Conservation (phyloP, 2,329 filamentous ascomycete genomes). For the Alternaria novae-zelandiae region DNA sequence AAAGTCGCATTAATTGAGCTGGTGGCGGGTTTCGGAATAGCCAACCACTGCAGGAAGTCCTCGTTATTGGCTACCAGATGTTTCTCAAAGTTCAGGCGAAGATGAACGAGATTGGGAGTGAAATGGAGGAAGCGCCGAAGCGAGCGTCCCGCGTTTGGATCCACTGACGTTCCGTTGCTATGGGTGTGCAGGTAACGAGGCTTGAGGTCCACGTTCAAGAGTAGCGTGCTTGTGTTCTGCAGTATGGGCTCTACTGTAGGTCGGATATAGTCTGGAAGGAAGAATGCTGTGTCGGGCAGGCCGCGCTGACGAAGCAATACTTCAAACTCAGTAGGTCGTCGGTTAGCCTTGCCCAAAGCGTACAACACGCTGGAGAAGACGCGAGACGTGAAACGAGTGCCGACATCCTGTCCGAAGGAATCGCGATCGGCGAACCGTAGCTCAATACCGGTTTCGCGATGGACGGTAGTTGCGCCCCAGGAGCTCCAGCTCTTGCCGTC, state of each 20-base stretch:
- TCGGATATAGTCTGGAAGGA: slow-evolving; percentile 52
- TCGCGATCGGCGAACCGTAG: slow-evolving; percentile 16
- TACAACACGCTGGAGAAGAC: slow-evolving; percentile 28
- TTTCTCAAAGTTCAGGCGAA: slow-evolving; percentile 60
- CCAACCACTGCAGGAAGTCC: slow-evolving; percentile 51
- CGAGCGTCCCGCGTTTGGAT: slow-evolving; percentile 20
- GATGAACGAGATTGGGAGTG: slow-evolving; percentile 55
- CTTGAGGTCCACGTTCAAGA: slow-evolving; percentile 44
- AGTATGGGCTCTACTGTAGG: slow-evolving; percentile 53
- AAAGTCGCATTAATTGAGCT: neutral
- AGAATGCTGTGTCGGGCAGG: slow-evolving; percentile 53
- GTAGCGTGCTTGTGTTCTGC: slow-evolving; percentile 54
- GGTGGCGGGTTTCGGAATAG: neutral
- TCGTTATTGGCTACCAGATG: slow-evolving; percentile 18
- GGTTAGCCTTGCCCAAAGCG: slow-evolving; percentile 39
- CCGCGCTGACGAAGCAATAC: slow-evolving; percentile 52
- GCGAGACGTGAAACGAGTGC: slow-evolving; percentile 17
- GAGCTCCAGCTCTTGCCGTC: slow-evolving; percentile 62
- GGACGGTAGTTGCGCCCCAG: slow-evolving; percentile 58
- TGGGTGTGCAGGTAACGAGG: slow-evolving; percentile 16
- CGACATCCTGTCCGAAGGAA: slow-evolving; percentile 3
- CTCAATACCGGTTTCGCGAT: slow-evolving; percentile 44
- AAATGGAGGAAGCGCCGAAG: slow-evolving; percentile 50
- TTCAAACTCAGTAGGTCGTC: slow-evolving; percentile 55
- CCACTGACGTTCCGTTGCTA: slow-evolving; percentile 9